Conservation (phyloP, 192 early-diverging fungal species). For the Coemansia sp. region DNA sequence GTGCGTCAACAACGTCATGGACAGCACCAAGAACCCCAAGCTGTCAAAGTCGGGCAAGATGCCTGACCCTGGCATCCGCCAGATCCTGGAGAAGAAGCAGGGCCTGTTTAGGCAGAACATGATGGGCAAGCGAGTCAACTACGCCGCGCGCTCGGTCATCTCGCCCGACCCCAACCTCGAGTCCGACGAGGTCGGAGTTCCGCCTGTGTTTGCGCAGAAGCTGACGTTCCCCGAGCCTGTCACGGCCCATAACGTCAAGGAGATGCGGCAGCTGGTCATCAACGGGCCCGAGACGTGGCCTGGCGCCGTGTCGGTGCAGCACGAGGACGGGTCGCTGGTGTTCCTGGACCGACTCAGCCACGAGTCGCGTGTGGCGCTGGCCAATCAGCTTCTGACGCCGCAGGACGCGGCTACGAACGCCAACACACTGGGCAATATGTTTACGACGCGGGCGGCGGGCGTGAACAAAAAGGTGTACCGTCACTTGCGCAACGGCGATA, state of each 20-base stretch:
- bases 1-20: constrained; percentile 91
- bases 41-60: constrained; percentile 61
- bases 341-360: constrained; percentile 79
- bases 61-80: constrained; percentile 89
- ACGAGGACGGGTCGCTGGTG: constrained; percentile 91
- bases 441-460: constrained; percentile 63
- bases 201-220: constrained; percentile 91
- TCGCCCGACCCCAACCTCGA: constrained; percentile 98
- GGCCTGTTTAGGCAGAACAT: constrained; percentile 99
- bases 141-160: constrained; percentile 96
- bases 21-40: constrained; percentile 86
- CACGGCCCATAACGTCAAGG: constrained; percentile 92
- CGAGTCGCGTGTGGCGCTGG: constrained; percentile 90
- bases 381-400: constrained; percentile 89
- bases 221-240: constrained; percentile 99
- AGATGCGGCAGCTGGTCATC: constrained; percentile 88
- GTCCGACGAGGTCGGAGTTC: constrained; percentile 97
- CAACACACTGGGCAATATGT: constrained; percentile 56
- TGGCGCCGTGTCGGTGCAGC: constrained; percentile 92
- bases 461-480: constrained; percentile 97
- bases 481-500: constrained; percentile 96
- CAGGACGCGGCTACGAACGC: constrained; percentile 59
- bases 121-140: constrained; percentile 99
- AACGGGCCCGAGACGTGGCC: constrained; percentile 97
- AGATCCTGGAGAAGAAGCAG: constrained; percentile 98